Percentiles rank a stretch among this genome's conserved stretches.
Conservation (phyloP, 768 basidiomycete genomes). For the Pulveroboletus sp. region DNA sequence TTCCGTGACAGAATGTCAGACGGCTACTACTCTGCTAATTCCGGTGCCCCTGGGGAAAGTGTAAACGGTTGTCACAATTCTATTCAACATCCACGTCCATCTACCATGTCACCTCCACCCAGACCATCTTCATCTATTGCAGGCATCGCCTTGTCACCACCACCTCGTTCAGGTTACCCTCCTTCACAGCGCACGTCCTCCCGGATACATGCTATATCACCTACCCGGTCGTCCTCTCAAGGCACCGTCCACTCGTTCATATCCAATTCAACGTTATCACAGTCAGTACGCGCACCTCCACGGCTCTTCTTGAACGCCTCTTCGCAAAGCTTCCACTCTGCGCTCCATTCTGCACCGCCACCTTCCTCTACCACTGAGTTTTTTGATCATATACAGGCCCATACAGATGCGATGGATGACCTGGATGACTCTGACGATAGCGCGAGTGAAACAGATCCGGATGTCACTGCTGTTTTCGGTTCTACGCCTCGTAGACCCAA, state of each 20-base stretch:
- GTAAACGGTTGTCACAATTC: constrained; percentile 17
- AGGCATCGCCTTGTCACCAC: constrained; percentile 56
- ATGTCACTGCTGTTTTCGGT: constrained; percentile 30
- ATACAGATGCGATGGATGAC: constrained; percentile 73
- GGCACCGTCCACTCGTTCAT: constrained; percentile 30
- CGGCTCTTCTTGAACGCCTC: constrained; percentile 47
- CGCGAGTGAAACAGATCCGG: constrained; percentile 38
- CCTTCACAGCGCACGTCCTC: constrained; percentile 20
- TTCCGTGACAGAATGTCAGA: constrained; percentile 57
- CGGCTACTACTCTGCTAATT: constrained; percentile 30
- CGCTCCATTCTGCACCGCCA: constrained; percentile 59
- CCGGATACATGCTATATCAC: constrained; percentile 14
- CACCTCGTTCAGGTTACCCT: constrained; percentile 30
- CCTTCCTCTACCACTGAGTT: constrained; percentile 68
- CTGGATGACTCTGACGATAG: constrained; percentile 57
- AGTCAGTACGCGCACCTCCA: constrained; percentile 13
- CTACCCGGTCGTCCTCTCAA: constrained; percentile 28
- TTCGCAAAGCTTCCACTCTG: constrained; percentile 37
- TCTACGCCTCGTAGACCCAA: constrained; percentile 33
- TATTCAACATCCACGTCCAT: constrained; percentile 20
- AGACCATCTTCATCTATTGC: constrained; percentile 60
- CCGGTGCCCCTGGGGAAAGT: constrained; percentile 18
- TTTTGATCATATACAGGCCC: constrained; percentile 71
- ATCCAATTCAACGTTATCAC: constrained; percentile 25
- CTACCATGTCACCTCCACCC: constrained; percentile 54